Evolutionary conservation across 305 asterid species (phyloP).

Genomic region (Stenogyne calaminthoides): DNA sequence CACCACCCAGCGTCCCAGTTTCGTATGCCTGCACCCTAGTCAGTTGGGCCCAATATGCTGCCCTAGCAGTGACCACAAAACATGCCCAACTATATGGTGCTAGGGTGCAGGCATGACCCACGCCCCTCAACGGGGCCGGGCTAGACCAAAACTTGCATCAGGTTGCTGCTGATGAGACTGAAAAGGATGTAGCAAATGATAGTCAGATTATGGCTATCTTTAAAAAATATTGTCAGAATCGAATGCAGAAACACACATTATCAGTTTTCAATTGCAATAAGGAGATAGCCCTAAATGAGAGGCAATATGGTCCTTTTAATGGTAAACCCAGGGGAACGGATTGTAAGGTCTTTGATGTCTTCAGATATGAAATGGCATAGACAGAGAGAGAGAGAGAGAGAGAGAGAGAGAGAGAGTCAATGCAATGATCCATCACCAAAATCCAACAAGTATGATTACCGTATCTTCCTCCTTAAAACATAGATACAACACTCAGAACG

Average conservation of each 20-base stretch:
- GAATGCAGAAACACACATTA: slow-evolving; percentile 5
- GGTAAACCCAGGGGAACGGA: not conserved
- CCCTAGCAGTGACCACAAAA: slow-evolving; percentile 50
- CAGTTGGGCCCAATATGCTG: slow-evolving; percentile 48
- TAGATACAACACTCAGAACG: not conserved
- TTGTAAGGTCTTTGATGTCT: not conserved
- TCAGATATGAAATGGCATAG: not conserved
- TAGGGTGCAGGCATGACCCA: slow-evolving; percentile 99
- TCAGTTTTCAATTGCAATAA: not conserved
- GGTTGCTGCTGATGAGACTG: slow-evolving; percentile 89
- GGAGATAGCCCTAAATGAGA: not conserved
- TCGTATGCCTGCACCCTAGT: slow-evolving; percentile 92
- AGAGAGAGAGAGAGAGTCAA: not conserved
- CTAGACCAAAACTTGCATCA: slow-evolving; percentile 86
- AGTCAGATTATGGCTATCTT: not conserved
- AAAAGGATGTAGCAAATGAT: slow-evolving; percentile 25
- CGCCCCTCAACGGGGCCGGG: slow-evolving; percentile 99
- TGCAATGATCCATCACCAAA: not conserved
- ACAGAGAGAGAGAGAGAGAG: too few relatives aligned
- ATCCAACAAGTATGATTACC: not conserved
- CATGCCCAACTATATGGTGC: slow-evolving; percentile 38
- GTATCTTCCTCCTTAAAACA: not conserved
- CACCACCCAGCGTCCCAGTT: slow-evolving; percentile 63
- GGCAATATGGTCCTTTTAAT: not conserved
- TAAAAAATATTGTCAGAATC: not conserved